Evolutionary conservation across 2,329 filamentous ascomycete genomes (phyloP), one percentile per base, ranked within the genome.

Genomic region (Erysiphe pisi): DNA sequence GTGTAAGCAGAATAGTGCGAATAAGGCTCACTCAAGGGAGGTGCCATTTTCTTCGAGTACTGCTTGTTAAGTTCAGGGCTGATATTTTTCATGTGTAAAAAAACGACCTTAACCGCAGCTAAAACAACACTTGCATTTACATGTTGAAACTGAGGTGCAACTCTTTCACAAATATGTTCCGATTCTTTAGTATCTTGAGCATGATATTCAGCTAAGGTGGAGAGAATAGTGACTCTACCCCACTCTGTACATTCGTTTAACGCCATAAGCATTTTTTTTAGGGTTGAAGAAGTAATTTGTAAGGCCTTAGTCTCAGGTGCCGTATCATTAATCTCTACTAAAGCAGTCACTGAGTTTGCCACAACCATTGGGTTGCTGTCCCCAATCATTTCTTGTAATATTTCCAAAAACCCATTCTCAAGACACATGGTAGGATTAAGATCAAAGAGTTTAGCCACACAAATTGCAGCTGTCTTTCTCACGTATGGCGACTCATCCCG

Each of bases 311-410:
- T 97, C 83, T 98, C 94, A 16, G 95, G 95, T 0, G 94, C 92
- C 0, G 93, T 89, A 82, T 99, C 94, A 80, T 87, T 87, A 81
- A 99, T 99, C 82, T 99, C 95, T 12, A 92, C 90, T 76, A 99
- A 86, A 3, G 95, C 95, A 79, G 94, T 94, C 12, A 99, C 95
- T 20, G 93, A 95, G 84, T 99, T 99, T 79, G 95, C 95, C 77
- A 99, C 95, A 4, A 99, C 95, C 94, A 98, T 99, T 3, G 95
- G 95, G 83, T 99, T 99, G 3, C 95, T 93, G 82, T 99, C 95
- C 76, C 93, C 94, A 79, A 99, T 97, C 85, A 99, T 85, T 83
- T 99, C 95, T 83, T 99, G 94, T 76, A 99, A 84, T 36, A 88
- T 93, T 83, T 98, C 94, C 74, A 99, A 84, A 83, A 99, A 99